Conservation (phyloP, 305 asterid species). For the Caryopteris hybrid region DNA sequence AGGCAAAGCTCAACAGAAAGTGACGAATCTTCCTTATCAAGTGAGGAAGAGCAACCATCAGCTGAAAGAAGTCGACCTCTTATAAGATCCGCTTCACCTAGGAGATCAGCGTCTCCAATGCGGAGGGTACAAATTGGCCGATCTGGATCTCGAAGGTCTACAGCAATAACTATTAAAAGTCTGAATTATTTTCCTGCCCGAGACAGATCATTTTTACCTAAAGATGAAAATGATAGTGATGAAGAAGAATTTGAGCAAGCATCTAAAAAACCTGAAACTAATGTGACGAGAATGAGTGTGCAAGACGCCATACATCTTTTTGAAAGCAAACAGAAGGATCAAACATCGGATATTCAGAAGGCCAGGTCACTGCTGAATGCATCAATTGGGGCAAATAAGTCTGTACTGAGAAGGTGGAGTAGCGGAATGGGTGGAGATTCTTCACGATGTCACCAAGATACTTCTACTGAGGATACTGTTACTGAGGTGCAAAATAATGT, state of each 20-base stretch:
- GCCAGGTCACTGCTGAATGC: slow-evolving; percentile 43
- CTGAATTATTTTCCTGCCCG: slow-evolving; percentile 64
- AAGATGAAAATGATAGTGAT: slow-evolving; percentile 48
- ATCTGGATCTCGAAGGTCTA: slow-evolving; percentile 85
- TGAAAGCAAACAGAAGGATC: slow-evolving; percentile 87
- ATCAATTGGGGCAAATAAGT: slow-evolving; percentile 58
- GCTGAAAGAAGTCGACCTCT: slow-evolving; percentile 76
- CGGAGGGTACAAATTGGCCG: slow-evolving; percentile 92
- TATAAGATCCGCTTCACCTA: slow-evolving; percentile 76
- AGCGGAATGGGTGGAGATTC: slow-evolving; percentile 60
- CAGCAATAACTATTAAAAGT: slow-evolving; percentile 86
- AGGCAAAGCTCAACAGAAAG: slow-evolving; percentile 74
- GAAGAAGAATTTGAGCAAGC: slow-evolving; percentile 59
- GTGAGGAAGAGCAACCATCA: slow-evolving; percentile 69
- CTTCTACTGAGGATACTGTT: slow-evolving; percentile 32
- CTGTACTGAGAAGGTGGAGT: slow-evolving; percentile 98
- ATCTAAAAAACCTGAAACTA: slow-evolving; percentile 46
- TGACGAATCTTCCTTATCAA: slow-evolving; percentile 66
- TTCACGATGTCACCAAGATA: slow-evolving; percentile 34
- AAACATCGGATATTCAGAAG: slow-evolving; percentile 53
- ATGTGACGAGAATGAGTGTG: slow-evolving; percentile 75
- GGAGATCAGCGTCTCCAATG: slow-evolving; percentile 99
- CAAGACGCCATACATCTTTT: slow-evolving; percentile 91
- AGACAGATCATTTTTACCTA: slow-evolving; percentile 48
- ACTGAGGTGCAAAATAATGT: slow-evolving; percentile 26